Conservation (phyloP, 306 rosid genomes). For the Acacia confusa region DNA sequence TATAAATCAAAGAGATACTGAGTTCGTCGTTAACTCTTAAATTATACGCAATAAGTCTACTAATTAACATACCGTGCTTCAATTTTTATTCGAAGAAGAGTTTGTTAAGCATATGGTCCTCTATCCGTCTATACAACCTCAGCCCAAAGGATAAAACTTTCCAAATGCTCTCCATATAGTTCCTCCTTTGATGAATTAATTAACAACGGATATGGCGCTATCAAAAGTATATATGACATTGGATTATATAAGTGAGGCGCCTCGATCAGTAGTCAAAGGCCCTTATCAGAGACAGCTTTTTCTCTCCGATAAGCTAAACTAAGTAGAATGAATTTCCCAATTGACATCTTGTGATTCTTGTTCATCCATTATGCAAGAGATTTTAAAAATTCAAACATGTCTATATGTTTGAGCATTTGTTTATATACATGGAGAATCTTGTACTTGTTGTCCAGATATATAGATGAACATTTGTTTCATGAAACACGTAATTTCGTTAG, state of each 20-base stretch:
- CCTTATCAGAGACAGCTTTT: background rate
- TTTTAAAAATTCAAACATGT: background rate
- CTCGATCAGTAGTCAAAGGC: background rate
- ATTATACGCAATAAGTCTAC: background rate
- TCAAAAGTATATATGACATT: background rate
- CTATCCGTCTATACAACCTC: background rate
- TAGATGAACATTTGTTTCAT: background rate
- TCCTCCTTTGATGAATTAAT: slow-evolving; percentile 10
- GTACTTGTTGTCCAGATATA: background rate
- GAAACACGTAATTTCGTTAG: background rate
- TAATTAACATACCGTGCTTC: background rate
- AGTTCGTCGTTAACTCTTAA: background rate
- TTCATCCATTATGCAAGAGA: background rate
- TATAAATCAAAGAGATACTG: background rate
- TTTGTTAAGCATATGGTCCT: background rate
- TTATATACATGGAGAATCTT: background rate
- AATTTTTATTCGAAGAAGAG: background rate
- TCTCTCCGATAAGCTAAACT: background rate
- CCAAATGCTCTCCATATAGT: background rate
- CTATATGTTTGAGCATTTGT: background rate
- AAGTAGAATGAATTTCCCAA: background rate
- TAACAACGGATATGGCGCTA: background rate
- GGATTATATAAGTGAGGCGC: background rate
- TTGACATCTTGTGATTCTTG: background rate
- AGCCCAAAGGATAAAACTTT: background rate